These are phyloP conservation scores for Filobasidium uniguttulatum DNA, from an alignment of 1,284 basidiomycete genomes.

Conservation along the genomic window DNA sequence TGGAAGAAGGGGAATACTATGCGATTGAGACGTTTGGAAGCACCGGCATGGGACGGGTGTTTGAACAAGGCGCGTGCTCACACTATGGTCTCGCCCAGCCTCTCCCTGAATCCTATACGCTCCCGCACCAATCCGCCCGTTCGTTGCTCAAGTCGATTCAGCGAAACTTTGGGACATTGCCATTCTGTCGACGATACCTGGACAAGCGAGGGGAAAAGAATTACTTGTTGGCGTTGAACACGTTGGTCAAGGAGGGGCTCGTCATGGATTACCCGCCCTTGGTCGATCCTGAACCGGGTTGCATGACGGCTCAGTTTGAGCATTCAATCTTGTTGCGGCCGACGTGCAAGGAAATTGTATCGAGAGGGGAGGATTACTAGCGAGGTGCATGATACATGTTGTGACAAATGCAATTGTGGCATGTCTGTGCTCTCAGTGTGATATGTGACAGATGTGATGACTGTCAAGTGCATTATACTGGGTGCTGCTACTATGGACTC, in stretches of 20 bases:
- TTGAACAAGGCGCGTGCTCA: conserved; percentile 87
- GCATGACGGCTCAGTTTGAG: conserved; percentile 93
- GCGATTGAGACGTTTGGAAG: conserved; percentile 98
- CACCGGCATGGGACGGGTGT: conserved; percentile 85
- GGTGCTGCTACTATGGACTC: no score
- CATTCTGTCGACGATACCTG: conserved; percentile 89
- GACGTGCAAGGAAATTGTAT: conserved; percentile 89
- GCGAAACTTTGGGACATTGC: conserved; percentile 85
- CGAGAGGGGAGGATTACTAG: conserved; percentile 81
- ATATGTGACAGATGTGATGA: neutral
- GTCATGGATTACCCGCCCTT: conserved; percentile 93
- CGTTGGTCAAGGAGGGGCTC: conserved; percentile 74
- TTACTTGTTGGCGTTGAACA: conserved; percentile 81
- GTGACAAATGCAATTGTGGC: no score
- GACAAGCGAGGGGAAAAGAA: conserved; percentile 88
- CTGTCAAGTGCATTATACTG: no score
- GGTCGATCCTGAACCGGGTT: conserved; percentile 47
- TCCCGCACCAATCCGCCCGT: conserved; percentile 60
- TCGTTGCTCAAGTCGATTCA: conserved; percentile 77
- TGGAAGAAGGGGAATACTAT: conserved; percentile 99
- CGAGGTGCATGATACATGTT: conserved; percentile 10
- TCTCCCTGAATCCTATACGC: conserved; percentile 25
- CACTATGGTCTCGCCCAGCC: conserved; percentile 56
- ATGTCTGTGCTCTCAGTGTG: conserved; percentile 1
- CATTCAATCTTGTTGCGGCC: conserved; percentile 85